Conservation (phyloP, 2,329 filamentous ascomycete species). For the Colletotrichum trifolii region DNA sequence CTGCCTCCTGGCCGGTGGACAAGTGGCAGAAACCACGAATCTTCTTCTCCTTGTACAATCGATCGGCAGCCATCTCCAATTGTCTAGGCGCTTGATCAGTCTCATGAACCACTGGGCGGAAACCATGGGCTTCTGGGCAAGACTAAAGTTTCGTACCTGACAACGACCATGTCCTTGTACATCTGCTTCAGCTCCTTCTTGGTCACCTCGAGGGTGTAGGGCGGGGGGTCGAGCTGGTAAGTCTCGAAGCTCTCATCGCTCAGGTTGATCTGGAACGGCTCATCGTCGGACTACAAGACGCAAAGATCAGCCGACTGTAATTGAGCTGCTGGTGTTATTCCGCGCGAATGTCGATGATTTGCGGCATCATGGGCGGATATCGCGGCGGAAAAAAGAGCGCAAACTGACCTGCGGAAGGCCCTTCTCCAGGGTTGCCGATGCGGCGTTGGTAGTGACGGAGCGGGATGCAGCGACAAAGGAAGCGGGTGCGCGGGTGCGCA, state of each 20-base stretch:
- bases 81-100: slow-evolving; percentile 68
- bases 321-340: background rate
- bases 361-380: slow-evolving; percentile 1
- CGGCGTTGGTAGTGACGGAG: slow-evolving; percentile 94
- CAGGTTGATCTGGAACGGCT: slow-evolving; percentile 90
- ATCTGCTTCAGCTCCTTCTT: slow-evolving; percentile 99
- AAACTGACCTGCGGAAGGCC: slow-evolving; percentile 63
- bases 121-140: too few relatives aligned
- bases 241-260: slow-evolving; percentile 99
- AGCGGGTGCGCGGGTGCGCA: slow-evolving; percentile 61
- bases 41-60: slow-evolving; percentile 99
- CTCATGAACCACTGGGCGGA: background rate
- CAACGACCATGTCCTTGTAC: slow-evolving; percentile 97
- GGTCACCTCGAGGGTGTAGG: slow-evolving; percentile 91
- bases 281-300: slow-evolving; percentile 81
- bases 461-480: slow-evolving; percentile 67
- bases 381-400: slow-evolving; percentile 32
- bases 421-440: slow-evolving; percentile 89
- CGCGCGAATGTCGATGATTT: background rate
- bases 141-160: slow-evolving; percentile 72
- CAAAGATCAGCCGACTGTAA: slow-evolving; percentile 16
- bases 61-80: slow-evolving; percentile 99
- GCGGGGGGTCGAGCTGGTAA: slow-evolving; percentile 96
- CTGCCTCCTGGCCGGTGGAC: slow-evolving; percentile 97
- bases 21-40: slow-evolving; percentile 99